These are phyloP conservation scores for Ramaria sp. DNA, from an alignment of 768 basidiomycete genomes.

Conservation along the genomic window DNA sequence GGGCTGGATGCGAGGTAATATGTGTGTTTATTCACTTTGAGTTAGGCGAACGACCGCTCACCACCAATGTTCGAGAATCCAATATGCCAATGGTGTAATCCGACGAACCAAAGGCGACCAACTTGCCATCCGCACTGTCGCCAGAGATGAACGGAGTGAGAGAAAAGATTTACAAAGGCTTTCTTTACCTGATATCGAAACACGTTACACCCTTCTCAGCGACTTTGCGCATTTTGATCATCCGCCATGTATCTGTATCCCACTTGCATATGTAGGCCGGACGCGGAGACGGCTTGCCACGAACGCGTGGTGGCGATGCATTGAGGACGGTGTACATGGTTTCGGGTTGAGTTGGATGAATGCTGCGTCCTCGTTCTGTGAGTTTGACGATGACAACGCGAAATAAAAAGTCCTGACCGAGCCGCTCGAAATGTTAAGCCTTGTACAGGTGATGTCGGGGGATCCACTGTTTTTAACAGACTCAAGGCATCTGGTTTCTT, in stretches of 20 bases:
- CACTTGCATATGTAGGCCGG: conserved; percentile 63
- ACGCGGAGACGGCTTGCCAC: conserved; percentile 42
- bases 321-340: conserved; percentile 67
- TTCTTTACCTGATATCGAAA: conserved; percentile 72
- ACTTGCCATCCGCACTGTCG: conserved; percentile 64
- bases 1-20: conserved; percentile 44
- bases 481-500: conserved; percentile 20
- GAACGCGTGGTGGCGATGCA: conserved; percentile 45
- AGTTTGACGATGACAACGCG: conserved; percentile 8
- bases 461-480: conserved; percentile 39
- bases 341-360: conserved; percentile 39
- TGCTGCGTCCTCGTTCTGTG: conserved; percentile 27
- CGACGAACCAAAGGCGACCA: conserved; percentile 79
- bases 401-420: conserved; percentile 27
- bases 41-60: conserved; percentile 27
- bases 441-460: conserved; percentile 37
- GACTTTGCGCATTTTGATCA: conserved; percentile 58
- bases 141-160: too few species aligned
- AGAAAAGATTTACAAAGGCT: not conserved
- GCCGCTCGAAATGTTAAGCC: conserved; percentile 54
- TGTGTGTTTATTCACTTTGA: not conserved
- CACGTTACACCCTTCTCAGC: conserved; percentile 76
- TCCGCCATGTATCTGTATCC: conserved; percentile 60
- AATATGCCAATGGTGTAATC: conserved; percentile 79
- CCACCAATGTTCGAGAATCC: conserved; percentile 67